Base-by-base conservation (phyloP, 2,329 filamentous ascomycete species). In the Hirsutella thompsonii region DNA sequence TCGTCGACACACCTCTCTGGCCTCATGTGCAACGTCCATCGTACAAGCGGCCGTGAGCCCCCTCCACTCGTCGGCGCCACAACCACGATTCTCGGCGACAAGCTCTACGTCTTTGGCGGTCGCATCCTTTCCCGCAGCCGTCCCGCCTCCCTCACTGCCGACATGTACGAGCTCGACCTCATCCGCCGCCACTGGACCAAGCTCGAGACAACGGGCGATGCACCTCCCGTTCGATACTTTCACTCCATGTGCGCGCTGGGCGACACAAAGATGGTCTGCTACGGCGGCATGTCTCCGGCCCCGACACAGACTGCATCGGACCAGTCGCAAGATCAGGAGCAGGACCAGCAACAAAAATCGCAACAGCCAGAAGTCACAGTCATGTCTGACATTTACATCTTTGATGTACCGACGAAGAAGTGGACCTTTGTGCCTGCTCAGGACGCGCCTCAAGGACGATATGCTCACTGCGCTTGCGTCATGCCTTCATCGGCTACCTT, bases 301-400 rank as follows among this genome's bases (percentile, higher is more conserved):
- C 66, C 71, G 6, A 70, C 65, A 42, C 66, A 71, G 36, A 59
- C 70, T 5, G 13, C 8, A 6, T 16, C 13, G 10, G 14, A 34
- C 8, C 32, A 28, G 52, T 61, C 37, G 56, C 62, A 19, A 60
- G 69, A 44, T 11, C 36, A 38, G 23, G 23, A 38, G 11, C 37
- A 38, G 37, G n/a, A 20, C 2, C 21, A 38, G 20, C 13, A 34
- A n/a, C 38, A 21, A 18, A 4, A 28, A 3, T 5, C 35, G 11
- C 68, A 78, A 41, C 83, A 88, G 51, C 79, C 87, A 30, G 89
- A 95, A 54, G 85, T 96, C 4, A 82, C 88, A 2, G 92, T 96
- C 42, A 95, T 98, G 89, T 95, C 90, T 6, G 92, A 98, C 62
- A 87, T 96, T 42, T 86, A 96, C 60, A 85, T 98, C 26, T 96